Conservation (phyloP, 2,329 filamentous ascomycete species). For the Zopfia rhizophila region DNA sequence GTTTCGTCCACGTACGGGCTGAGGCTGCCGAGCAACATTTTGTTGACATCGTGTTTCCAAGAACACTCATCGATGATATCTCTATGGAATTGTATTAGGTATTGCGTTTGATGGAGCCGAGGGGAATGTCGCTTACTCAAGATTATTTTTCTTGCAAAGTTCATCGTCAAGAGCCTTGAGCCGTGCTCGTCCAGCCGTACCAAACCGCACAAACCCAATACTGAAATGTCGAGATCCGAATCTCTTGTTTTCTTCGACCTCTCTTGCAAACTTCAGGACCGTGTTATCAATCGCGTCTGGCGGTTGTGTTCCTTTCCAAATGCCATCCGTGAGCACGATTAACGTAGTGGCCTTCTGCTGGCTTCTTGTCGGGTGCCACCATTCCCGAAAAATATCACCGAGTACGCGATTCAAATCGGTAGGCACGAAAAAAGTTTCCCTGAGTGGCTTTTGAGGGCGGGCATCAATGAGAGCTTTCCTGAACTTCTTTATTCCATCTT, state of each 20-base stretch:
- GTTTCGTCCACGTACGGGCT: no score
- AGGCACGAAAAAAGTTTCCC: constrained; percentile 2
- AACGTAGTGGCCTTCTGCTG: constrained; percentile 16
- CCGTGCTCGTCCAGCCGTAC: neutral
- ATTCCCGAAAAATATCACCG: constrained; percentile 11
- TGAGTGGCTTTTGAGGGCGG: neutral
- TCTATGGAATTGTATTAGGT: constrained; percentile 3
- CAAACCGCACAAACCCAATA: constrained; percentile 31
- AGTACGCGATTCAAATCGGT: constrained; percentile 11
- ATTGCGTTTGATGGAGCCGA: neutral
- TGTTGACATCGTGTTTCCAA: constrained; percentile 24
- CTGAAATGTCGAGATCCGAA: constrained; percentile 19
- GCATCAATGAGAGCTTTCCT: neutral
- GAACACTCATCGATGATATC: constrained; percentile 31
- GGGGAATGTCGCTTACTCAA: constrained; percentile 4
- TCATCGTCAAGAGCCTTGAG: constrained; percentile 14
- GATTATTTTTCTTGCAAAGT: constrained; percentile 6
- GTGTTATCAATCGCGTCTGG: constrained; percentile 7
- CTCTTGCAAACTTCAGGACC: constrained; percentile 14
- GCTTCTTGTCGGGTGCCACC: neutral
- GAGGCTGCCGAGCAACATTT: constrained; percentile 29
- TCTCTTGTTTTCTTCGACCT: constrained; percentile 3
- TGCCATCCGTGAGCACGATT: constrained; percentile 33
- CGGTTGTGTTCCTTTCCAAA: constrained; percentile 18
- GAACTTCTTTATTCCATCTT: neutral